Evolutionary conservation across 805 yeast species (phyloP), one percentile per base, ranked within the genome.

Genomic region (Candida silvicultrix): DNA sequence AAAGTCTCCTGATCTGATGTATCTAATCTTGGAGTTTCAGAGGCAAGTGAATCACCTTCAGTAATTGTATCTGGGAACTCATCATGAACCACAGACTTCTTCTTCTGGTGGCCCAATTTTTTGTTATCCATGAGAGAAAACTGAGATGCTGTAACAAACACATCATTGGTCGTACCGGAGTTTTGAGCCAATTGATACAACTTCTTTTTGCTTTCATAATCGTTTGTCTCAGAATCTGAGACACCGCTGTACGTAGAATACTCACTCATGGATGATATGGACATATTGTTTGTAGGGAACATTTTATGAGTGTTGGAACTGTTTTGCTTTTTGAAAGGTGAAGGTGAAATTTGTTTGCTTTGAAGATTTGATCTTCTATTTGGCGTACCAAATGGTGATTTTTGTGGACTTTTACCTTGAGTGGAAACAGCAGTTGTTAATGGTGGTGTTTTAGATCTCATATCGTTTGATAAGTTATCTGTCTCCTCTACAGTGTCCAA

Each of bases 111-210:
- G 4, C 12, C 25, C 15, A 14, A 37, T 14, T 19, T 19, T 4
- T 37, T 37, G 16, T 37, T 37, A 12, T 46, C 59, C 45, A 56
- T 38, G 11, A 60, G 47, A 9, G 64, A 56, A 23, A 69, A 60
- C 45, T 69, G 71, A 0, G 69, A 58, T 1, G 74, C 74, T 2
- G 74, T 69, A 14, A 65, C 68, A 54, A 59, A 69, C 3, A 65
- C 61, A 31, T 68, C 73, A 20, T 56, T 60, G 36, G 51, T 49
- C 4, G 62, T 50, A 5, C 41, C 42, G 3, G 57, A 49, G 9
- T 35, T 43, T 8, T 37, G 34, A 1, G 58, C 51, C 32, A 57
- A 34, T 22, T 50, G 53, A 38, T 57, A 56, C 6, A 55, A 12
- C 31, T 49, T 47, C 23, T 45, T 47, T 18, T 42, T 40, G 36